Conservation (phyloP, 768 basidiomycete species). For the Kwoniella dendrophila region DNA sequence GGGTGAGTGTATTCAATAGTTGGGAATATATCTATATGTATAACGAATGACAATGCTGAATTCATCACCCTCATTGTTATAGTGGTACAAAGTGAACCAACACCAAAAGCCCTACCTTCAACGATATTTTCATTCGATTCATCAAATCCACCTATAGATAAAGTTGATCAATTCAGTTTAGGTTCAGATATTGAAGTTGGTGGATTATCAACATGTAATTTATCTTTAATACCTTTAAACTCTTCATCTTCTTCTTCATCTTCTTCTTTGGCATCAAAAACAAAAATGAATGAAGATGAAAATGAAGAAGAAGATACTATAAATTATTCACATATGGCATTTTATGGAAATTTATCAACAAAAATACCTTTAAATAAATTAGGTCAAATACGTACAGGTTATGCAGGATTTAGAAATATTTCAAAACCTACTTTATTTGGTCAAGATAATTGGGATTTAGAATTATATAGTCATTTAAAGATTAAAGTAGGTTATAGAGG, state of each 20-base stretch:
- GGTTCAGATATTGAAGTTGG: slow-evolving; percentile 91
- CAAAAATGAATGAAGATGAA: background rate
- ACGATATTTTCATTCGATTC: slow-evolving; percentile 46
- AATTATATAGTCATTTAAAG: slow-evolving; percentile 75
- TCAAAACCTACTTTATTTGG: slow-evolving; percentile 82
- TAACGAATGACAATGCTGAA: background rate
- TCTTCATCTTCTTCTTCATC: background rate
- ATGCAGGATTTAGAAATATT: slow-evolving; percentile 88
- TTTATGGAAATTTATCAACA: slow-evolving; percentile 73
- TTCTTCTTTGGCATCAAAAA: background rate
- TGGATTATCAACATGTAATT: slow-evolving; percentile 58
- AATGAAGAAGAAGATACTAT: background rate
- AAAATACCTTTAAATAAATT: slow-evolving; percentile 69
- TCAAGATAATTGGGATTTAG: slow-evolving; percentile 78
- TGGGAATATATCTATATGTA: no score
- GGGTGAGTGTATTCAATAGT: slow-evolving; percentile 38
- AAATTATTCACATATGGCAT: slow-evolving; percentile 60
- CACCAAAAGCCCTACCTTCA: slow-evolving; percentile 30
- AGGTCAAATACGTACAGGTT: slow-evolving; percentile 75
- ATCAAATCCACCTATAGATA: slow-evolving; percentile 24
- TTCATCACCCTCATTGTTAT: background rate
- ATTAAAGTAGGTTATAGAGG: slow-evolving; percentile 78
- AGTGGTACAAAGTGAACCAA: slow-evolving; percentile 44
- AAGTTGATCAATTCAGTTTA: slow-evolving; percentile 67
- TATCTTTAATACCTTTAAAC: slow-evolving; percentile 31